Percentiles rank a stretch among this genome's conserved stretches.
Conservation (phyloP, 2,329 filamentous ascomycete species). For the Helicocarpus griseus region DNA sequence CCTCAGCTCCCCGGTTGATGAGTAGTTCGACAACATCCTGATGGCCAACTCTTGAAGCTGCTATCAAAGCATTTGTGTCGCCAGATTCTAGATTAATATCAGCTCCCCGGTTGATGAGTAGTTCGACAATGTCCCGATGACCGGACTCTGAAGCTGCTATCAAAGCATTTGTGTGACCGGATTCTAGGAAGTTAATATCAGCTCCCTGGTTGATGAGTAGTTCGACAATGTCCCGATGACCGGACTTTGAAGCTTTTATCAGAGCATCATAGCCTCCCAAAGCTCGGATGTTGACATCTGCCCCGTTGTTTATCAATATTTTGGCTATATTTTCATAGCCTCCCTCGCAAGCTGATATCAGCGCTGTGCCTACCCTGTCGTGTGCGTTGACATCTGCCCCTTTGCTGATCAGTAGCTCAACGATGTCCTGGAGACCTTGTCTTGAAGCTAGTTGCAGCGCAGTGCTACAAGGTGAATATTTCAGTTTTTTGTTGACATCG, state of each 20-base stretch:
- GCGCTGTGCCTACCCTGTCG: not conserved
- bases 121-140: not conserved
- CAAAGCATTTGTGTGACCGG: not conserved
- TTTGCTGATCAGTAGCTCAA: too few species aligned
- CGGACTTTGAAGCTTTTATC: not conserved
- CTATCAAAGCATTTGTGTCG: not conserved
- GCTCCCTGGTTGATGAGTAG: slow-evolving; percentile 1
- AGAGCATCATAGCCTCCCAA: not conserved
- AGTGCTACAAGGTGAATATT: too few species aligned
- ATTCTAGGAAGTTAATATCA: not conserved
- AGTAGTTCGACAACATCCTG: not conserved
- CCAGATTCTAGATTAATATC: not conserved
- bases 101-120: not conserved
- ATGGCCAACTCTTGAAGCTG: not conserved
- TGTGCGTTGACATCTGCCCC: too few species aligned
- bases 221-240: not conserved
- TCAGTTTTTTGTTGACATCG: too few species aligned
- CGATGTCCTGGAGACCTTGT: too few species aligned
- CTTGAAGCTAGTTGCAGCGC: too few species aligned
- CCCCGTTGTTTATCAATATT: slow-evolving; percentile 2
- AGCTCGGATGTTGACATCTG: not conserved
- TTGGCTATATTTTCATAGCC: not conserved
- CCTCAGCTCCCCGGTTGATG: not conserved
- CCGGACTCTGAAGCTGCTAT: not conserved
- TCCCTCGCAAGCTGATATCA: not conserved